Conservation (phyloP, 2,329 filamentous ascomycete genomes). For the Rhexocercosporidium sp. region DNA sequence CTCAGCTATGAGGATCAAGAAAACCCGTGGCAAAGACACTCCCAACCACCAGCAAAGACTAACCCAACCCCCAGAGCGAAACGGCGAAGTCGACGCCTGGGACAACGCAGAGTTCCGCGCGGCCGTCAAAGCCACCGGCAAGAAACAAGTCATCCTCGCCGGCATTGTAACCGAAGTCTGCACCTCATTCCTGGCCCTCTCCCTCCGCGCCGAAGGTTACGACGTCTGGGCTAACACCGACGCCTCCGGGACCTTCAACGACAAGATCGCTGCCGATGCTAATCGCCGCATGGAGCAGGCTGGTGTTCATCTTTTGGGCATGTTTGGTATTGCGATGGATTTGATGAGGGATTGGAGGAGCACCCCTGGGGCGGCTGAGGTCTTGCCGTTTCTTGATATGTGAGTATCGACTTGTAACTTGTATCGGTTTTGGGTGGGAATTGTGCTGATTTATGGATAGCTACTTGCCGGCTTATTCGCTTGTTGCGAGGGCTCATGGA, state of each 20-base stretch:
- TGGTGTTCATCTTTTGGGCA: slow-evolving; percentile 59
- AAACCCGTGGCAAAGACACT: neutral
- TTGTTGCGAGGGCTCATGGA: slow-evolving; percentile 65
- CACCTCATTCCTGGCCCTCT: slow-evolving; percentile 76
- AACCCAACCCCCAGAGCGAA: slow-evolving; percentile 8
- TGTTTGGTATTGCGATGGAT: slow-evolving; percentile 40
- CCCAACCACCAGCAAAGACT: slow-evolving; percentile 31
- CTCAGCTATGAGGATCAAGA: neutral
- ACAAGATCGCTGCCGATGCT: slow-evolving; percentile 64
- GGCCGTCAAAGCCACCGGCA: slow-evolving; percentile 68
- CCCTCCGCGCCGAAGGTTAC: slow-evolving; percentile 72
- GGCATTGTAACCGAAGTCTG: slow-evolving; percentile 79
- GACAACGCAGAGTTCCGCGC: slow-evolving; percentile 72
- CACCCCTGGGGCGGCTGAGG: slow-evolving; percentile 20
- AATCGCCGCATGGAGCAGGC: slow-evolving; percentile 71
- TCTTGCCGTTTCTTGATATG: slow-evolving; percentile 21
- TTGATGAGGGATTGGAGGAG: slow-evolving; percentile 39
- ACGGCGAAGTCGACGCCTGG: slow-evolving; percentile 79
- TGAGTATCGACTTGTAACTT: neutral
- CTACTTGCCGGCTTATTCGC: slow-evolving; percentile 69
- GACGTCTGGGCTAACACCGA: slow-evolving; percentile 76
- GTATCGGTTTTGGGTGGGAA: no score
- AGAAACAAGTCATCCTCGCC: slow-evolving; percentile 72
- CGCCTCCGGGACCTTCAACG: slow-evolving; percentile 69
- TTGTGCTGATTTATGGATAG: slow-evolving; percentile 24